Evolutionary conservation across 192 early-diverging fungal species (phyloP), one percentile per base, ranked within the genome.

Genomic region (Oehlia diaphana): DNA sequence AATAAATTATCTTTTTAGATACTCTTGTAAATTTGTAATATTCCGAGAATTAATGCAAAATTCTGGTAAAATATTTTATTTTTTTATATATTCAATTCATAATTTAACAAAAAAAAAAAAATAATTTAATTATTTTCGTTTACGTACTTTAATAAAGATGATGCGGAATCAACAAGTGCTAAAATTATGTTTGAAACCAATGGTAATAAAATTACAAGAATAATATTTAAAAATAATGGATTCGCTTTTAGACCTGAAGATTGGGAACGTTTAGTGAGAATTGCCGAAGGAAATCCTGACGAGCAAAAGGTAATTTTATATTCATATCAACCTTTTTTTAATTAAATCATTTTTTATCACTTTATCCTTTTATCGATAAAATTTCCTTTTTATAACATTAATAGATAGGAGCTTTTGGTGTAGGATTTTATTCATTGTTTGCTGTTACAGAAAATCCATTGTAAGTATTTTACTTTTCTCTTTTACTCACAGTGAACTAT

Each of bases 231-330:
- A 80, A 97, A 97, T 84, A 94, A 97, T 81, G 96, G 96, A 4
- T 88, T 92, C 75, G 84, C 91, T 21, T 97, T 97, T 83, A 74
- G 88, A 35, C 87, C 88, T 13, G 92, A 94, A 63, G 96, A 97
- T 79, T 97, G 95, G 95, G 84, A 86, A 5, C 82, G 96, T n/a
- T 78, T 97, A 35, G 87, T 91, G 61, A 92, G 91, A 76, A 96
- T 97, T 86, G 96, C 96, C n/a, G 94, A 96, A 83, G 96, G 96
- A 78, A 97, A 97, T 82, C 96, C 95, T 16, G 95, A 94, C 83
- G 92, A 92, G 71, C 78, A 80, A 28, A 86, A 87, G 74, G 83
- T 80, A 63, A 31, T 31, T 31, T 31, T 31, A 31, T 31, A 31
- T 31, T 31, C 31, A 31, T 31, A 31, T 31, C 31, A 31, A 31